phyloP scores from a whole-genome alignment of 768 basidiomycete species.

The Tricholoma saponaceum region DNA sequence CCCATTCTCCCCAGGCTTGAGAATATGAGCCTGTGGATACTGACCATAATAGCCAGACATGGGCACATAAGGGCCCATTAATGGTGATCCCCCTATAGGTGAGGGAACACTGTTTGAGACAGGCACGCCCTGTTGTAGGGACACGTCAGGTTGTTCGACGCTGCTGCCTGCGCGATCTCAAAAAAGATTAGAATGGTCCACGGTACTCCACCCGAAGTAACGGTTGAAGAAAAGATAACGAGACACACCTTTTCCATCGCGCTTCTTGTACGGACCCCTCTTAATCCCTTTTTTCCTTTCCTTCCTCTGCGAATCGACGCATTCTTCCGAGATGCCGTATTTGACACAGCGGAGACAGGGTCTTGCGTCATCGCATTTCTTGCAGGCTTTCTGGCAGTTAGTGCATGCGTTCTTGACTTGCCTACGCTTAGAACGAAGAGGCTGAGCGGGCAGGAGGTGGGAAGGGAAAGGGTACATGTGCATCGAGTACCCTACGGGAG shows the following conservation, averaged over 20 bases:
- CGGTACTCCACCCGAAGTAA: conserved; percentile 20
- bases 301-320: conserved; percentile 88
- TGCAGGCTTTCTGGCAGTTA: conserved; percentile 88
- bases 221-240: conserved; percentile 12
- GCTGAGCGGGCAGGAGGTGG: conserved; percentile 38
- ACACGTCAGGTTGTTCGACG: conserved; percentile 37
- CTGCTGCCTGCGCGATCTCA: conserved; percentile 57
- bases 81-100: conserved; percentile 40
- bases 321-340: conserved; percentile 84
- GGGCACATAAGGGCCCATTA: conserved; percentile 50
- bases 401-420: conserved; percentile 93
- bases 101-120: conserved; percentile 37
- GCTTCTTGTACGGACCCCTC: conserved; percentile 91
- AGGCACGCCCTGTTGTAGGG: conserved; percentile 38
- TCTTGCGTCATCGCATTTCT: conserved; percentile 88
- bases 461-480: conserved; percentile 70
- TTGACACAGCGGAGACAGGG: conserved; percentile 92
- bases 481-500: conserved; percentile 51
- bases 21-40: conserved; percentile 42
- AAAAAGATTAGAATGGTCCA: conserved; percentile 39
- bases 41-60: conserved; percentile 53
- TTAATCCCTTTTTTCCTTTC: conserved; percentile 88
- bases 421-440: conserved; percentile 69
- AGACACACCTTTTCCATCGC: conserved; percentile 81
- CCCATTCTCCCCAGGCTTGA: conserved; percentile 50